These are phyloP conservation scores for Xylaria sp. DNA, from an alignment of 2,329 filamentous ascomycete species.

Conservation along the genomic window DNA sequence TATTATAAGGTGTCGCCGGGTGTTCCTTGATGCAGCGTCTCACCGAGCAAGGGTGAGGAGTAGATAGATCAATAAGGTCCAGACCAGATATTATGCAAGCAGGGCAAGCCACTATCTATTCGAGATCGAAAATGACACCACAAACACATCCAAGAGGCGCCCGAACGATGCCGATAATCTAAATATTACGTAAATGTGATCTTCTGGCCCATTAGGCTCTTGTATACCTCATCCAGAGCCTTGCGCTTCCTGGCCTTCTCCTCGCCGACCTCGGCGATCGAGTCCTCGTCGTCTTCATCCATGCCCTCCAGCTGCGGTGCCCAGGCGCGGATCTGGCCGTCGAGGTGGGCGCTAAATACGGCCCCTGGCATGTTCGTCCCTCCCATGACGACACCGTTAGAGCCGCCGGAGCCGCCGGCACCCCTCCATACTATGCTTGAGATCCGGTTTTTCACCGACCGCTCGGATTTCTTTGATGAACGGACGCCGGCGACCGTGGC, in stretches of 20 bases:
- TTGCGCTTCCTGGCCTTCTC: slow-evolving; percentile 73
- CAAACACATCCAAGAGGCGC: too few relatives aligned
- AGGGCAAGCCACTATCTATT: too few relatives aligned
- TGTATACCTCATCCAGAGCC: slow-evolving; percentile 79
- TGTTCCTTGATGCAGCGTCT: not conserved
- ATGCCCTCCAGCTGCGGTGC: slow-evolving; percentile 62
- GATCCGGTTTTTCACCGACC: slow-evolving; percentile 69
- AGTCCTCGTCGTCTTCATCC: slow-evolving; percentile 52
- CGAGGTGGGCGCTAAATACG: slow-evolving; percentile 81
- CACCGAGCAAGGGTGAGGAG: not conserved
- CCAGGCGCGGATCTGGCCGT: slow-evolving; percentile 86
- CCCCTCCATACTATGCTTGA: slow-evolving; percentile 77
- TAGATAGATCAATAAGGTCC: not conserved
- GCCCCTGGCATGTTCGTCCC: slow-evolving; percentile 58
- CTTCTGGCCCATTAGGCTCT: slow-evolving; percentile 73
- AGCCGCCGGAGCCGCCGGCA: slow-evolving; percentile 62
- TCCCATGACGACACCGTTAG: slow-evolving; percentile 65
- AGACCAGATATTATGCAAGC: too few relatives aligned
- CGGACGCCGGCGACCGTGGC: slow-evolving; percentile 55
- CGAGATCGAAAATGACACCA: too few relatives aligned
- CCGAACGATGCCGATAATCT: not conserved
- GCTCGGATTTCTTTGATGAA: slow-evolving; percentile 52
- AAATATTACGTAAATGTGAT: slow-evolving; percentile 61
- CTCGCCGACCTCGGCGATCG: slow-evolving; percentile 46
- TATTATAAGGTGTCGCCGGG: not conserved